Evolutionary conservation across 176 grass and related monocot species (phyloP).

Genomic region (Aegilops longissima): DNA sequence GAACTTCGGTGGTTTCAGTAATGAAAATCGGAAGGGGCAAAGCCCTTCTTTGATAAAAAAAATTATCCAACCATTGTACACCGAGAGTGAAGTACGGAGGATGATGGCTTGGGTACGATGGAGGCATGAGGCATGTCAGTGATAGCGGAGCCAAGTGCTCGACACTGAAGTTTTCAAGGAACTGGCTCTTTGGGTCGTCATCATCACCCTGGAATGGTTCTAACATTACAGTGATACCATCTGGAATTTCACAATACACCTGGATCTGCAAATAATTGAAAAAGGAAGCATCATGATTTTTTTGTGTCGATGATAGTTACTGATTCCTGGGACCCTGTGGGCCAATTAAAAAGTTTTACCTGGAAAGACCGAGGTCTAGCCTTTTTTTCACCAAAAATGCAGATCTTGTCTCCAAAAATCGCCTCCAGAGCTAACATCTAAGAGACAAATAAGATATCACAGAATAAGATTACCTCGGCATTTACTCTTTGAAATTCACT

Average conservation of each 20-base stretch:
- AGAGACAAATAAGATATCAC: background rate
- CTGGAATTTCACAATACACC: slow-evolving; percentile 35
- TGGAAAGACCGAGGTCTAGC: slow-evolving; percentile 37
- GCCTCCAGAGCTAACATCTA: slow-evolving; percentile 41
- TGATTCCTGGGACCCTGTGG: background rate
- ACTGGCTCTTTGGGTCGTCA: background rate
- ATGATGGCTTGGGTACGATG: slow-evolving; percentile 49
- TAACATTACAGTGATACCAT: background rate
- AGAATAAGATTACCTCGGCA: background rate
- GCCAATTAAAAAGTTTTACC: slow-evolving; percentile 15
- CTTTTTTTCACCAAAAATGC: slow-evolving; percentile 38
- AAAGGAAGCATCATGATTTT: background rate
- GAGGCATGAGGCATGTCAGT: slow-evolving; percentile 55
- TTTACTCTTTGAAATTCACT: background rate
- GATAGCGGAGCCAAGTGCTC: slow-evolving; percentile 42
- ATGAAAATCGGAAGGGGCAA: too few relatives aligned
- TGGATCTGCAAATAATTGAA: background rate
- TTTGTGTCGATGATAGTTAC: background rate
- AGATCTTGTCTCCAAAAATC: slow-evolving; percentile 48
- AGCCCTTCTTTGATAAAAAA: too few relatives aligned
- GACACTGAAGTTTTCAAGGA: slow-evolving; percentile 36
- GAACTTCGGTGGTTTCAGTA: too few relatives aligned
- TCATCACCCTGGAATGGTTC: background rate
- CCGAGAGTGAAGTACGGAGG: slow-evolving; percentile 48
- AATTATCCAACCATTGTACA: slow-evolving; percentile 45